phyloP scores from a whole-genome alignment of 2,329 filamentous ascomycete species.

The Stemphylium vesicarium region DNA sequence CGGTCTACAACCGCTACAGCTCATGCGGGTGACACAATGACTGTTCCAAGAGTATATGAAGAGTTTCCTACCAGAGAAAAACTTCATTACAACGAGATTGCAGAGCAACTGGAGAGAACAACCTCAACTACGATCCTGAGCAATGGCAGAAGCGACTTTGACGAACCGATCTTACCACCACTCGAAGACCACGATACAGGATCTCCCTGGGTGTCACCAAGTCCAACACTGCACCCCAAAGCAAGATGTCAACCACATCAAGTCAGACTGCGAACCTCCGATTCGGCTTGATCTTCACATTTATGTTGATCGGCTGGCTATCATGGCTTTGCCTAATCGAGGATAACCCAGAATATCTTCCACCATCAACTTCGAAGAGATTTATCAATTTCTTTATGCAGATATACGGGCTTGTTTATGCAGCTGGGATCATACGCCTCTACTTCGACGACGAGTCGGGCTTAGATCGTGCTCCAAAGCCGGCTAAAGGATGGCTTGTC shows the following conservation, averaged over 20 bases:
- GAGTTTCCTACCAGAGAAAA: too few species aligned
- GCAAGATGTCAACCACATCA: neutral
- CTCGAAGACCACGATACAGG: neutral
- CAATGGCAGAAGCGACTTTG: too few species aligned
- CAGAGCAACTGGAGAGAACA: neutral
- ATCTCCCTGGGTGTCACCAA: too few species aligned
- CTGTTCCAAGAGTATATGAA: neutral
- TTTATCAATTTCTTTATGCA: too few species aligned
- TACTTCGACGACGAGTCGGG: too few species aligned
- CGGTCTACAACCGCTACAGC: neutral
- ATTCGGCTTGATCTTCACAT: neutral
- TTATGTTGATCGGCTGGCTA: neutral
- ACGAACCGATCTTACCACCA: too few species aligned
- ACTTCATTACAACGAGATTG: neutral
- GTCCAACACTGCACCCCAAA: too few species aligned
- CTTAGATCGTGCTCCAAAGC: too few species aligned
- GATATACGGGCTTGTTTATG: too few species aligned
- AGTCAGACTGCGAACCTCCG: neutral
- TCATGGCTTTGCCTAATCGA: neutral
- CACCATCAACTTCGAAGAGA: too few species aligned
- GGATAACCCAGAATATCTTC: too few species aligned
- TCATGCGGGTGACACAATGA: neutral
- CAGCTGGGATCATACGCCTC: too few species aligned
- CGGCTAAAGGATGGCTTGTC: slow-evolving; percentile 1
- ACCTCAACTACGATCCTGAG: neutral